Percentiles rank a stretch among this genome's conserved stretches.
phyloP scores from a whole-genome alignment of 352 stramenopile genomes.

The Pythium folliculosum region DNA sequence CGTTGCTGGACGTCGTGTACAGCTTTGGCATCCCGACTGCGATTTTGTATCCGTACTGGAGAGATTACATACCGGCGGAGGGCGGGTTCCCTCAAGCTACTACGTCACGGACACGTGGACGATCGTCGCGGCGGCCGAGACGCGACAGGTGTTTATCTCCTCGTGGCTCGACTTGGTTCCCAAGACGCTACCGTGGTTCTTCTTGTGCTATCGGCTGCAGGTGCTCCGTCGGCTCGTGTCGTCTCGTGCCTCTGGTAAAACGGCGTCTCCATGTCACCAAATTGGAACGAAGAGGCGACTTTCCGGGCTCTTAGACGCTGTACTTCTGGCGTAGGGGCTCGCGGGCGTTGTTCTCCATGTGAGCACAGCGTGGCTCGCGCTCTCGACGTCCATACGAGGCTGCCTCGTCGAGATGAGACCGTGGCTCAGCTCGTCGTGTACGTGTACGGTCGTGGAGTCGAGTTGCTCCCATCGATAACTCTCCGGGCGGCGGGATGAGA shows the following conservation, averaged over 20 bases:
- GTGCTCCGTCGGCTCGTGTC: background rate
- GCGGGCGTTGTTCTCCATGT: slow-evolving; percentile 13
- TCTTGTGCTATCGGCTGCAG: slow-evolving; percentile 12
- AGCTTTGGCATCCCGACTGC: slow-evolving; percentile 3
- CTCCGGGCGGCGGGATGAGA: background rate
- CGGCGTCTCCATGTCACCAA: background rate
- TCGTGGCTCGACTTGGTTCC: slow-evolving; percentile 22
- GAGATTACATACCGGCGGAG: background rate
- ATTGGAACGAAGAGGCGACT: background rate
- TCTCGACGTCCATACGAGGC: background rate
- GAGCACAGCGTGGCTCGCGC: background rate
- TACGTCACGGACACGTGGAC: slow-evolving; percentile 17
- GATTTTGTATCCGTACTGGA: slow-evolving; percentile 25
- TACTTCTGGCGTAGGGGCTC: slow-evolving; percentile 15
- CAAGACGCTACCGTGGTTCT: slow-evolving; percentile 18
- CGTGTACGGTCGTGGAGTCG: slow-evolving; percentile 23
- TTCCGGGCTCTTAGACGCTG: slow-evolving; percentile 4
- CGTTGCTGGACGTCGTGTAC: slow-evolving; percentile 8
- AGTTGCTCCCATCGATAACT: slow-evolving; percentile 18
- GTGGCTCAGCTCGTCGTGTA: slow-evolving; percentile 11
- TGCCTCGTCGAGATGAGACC: slow-evolving; percentile 31
- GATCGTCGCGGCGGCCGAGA: background rate
- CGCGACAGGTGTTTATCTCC: slow-evolving; percentile 19
- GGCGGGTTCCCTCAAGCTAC: background rate
- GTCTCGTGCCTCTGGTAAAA: background rate